Evolutionary conservation across 2,329 filamentous ascomycete species (phyloP), one percentile per base, ranked within the genome.

Genomic region (Exserohilum turcica): DNA sequence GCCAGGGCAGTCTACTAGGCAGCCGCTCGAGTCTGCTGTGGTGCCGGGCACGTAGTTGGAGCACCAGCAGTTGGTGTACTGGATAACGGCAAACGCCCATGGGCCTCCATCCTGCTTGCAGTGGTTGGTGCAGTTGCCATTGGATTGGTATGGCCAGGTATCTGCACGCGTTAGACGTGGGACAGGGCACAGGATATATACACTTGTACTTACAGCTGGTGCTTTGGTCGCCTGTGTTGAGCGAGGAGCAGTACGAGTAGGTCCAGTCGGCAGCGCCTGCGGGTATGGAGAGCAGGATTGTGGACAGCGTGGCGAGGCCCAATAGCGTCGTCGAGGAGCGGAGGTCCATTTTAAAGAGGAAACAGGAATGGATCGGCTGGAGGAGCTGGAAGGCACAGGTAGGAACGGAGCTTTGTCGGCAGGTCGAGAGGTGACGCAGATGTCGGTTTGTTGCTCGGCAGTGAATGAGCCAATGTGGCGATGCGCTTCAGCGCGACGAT

Each of bases 1-100:
- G n/a, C 88, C 90, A 7, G 88, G 88, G 63, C 90, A 93, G 13
- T 74, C 44, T 0, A 71, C 71, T 59, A 80, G 74, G 74, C 90
- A 93, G 43, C 77, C 77, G 57, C 63, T 60, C 18, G 70, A 61
- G 51, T 70, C 61, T n/a, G 63, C 47, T 53, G 76, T 73, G 5
- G 73, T 63, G 16, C 68, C 69, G 7, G 90, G 90, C 2, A 80
- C 79, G 64, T 86, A 86, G 69, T 91, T 82, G 32, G 87, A 87
- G 71, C 90, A 93, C 88, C 88, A 93, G 70, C 90, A 93, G 45
- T 80, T 73, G 28, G 84, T 77, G 13, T 75, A 80, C 63, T 90
- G 82, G 1, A 92, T 77, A 42, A 93, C 78, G 59, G 87, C 88
- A 57, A 87, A 90, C 33, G 89, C 88, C 59, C 80, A 89, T 27